A percentile compares a stretch with the other conserved stretches of the same genome.
Conservation (phyloP, 257 asterid species). For the Solanum tacnaense region DNA sequence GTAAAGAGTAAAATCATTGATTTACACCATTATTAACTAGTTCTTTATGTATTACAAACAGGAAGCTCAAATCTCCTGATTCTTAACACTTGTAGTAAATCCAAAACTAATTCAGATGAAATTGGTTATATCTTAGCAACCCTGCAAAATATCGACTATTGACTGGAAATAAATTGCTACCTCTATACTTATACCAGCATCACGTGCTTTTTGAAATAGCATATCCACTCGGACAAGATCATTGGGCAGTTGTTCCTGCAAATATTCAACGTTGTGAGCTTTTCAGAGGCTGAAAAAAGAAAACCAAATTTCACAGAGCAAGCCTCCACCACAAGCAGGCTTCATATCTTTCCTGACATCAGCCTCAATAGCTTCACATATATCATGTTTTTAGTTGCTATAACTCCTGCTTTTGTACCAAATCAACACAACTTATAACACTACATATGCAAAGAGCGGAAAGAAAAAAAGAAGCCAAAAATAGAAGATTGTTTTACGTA, state of each 20-base stretch:
- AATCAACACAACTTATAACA: background rate
- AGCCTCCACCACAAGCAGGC: background rate
- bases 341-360: background rate
- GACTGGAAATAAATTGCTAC: slow-evolving; percentile 14
- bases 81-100: background rate
- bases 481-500: background rate
- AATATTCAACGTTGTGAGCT: slow-evolving; percentile 1
- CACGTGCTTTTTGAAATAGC: slow-evolving; percentile 78
- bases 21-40: background rate
- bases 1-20: background rate
- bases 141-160: background rate
- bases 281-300: background rate
- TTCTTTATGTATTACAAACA: background rate
- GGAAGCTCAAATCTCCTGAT: background rate
- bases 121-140: background rate
- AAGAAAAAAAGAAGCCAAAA: background rate
- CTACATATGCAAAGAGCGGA: background rate
- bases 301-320: background rate
- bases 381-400: background rate
- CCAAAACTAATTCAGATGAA: background rate
- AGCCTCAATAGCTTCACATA: background rate
- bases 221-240: slow-evolving; percentile 72
- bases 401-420: background rate
- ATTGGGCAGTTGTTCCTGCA: slow-evolving; percentile 82
- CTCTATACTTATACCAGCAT: slow-evolving; percentile 78